phyloP scores from a whole-genome alignment of 2,329 filamentous ascomycete genomes.

The Aspergillus tamarii region DNA sequence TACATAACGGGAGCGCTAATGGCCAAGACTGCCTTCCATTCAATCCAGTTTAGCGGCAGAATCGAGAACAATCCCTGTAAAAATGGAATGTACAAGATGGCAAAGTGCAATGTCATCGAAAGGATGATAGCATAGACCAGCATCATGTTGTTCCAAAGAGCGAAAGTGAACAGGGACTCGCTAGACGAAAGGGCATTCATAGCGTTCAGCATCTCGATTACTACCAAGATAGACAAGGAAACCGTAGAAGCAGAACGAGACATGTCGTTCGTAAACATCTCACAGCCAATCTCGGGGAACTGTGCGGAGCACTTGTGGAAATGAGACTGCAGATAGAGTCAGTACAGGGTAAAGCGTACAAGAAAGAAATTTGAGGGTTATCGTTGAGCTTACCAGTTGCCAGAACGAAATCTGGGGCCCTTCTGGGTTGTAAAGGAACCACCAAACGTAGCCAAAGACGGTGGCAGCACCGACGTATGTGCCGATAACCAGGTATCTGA shows the following conservation, averaged over 20 bases:
- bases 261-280: conserved; percentile 86
- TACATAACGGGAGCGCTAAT: conserved; percentile 93
- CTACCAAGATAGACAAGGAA: conserved; percentile 85
- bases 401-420: conserved; percentile 91
- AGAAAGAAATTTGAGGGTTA: background rate
- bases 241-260: conserved; percentile 90
- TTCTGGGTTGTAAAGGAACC: conserved; percentile 93
- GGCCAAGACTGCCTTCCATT: conserved; percentile 88
- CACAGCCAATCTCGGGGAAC: conserved; percentile 87
- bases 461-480: conserved; percentile 93
- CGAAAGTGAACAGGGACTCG: conserved; percentile 89
- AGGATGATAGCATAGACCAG: conserved; percentile 91
- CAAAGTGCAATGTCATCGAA: conserved; percentile 94
- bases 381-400: conserved; percentile 64
- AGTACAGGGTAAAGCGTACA: conserved; percentile 17
- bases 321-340: conserved; percentile 58
- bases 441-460: conserved; percentile 98
- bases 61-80: conserved; percentile 90
- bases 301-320: conserved; percentile 90
- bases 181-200: conserved; percentile 97
- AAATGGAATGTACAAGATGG: conserved; percentile 87
- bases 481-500: conserved; percentile 95
- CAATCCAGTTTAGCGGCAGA: conserved; percentile 77
- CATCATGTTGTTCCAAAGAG: conserved; percentile 98
- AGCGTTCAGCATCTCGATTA: conserved; percentile 99